phyloP scores from a whole-genome alignment of 2,329 filamentous ascomycete species.

The Trichoderma guizhouense region DNA sequence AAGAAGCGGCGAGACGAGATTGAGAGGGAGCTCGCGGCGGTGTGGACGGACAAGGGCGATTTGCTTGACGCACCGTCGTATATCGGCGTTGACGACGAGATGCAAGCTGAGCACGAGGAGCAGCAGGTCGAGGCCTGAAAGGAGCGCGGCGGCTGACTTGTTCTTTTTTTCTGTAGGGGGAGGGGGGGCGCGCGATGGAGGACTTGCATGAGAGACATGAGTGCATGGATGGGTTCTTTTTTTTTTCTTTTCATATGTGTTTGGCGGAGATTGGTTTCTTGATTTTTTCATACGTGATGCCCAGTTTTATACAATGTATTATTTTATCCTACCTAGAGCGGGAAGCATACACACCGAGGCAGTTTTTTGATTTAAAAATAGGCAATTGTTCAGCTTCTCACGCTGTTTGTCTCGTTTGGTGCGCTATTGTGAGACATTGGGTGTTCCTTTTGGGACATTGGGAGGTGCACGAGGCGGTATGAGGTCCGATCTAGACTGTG shows the following conservation, averaged over 20 bases:
- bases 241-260: neutral
- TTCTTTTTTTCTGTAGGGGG: neutral
- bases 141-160: neutral
- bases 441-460: neutral
- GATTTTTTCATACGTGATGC: neutral
- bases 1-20: conserved; percentile 75
- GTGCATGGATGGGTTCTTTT: neutral
- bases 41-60: conserved; percentile 56
- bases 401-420: neutral
- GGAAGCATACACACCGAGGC: neutral
- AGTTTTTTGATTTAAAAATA: neutral
- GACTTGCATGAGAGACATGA: neutral
- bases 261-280: neutral
- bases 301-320: neutral
- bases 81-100: conserved; percentile 18
- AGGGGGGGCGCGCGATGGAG: neutral
- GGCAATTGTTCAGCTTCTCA: neutral
- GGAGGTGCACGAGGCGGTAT: neutral
- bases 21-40: conserved; percentile 70
- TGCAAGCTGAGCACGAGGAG: conserved; percentile 1
- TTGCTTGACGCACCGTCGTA: conserved; percentile 48
- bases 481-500: neutral
- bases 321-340: neutral
- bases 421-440: neutral
- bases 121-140: conserved; percentile 4